Evolutionary conservation across 495 filamentous ascomycete species (phyloP).

Genomic region (Neurospora sp.): DNA sequence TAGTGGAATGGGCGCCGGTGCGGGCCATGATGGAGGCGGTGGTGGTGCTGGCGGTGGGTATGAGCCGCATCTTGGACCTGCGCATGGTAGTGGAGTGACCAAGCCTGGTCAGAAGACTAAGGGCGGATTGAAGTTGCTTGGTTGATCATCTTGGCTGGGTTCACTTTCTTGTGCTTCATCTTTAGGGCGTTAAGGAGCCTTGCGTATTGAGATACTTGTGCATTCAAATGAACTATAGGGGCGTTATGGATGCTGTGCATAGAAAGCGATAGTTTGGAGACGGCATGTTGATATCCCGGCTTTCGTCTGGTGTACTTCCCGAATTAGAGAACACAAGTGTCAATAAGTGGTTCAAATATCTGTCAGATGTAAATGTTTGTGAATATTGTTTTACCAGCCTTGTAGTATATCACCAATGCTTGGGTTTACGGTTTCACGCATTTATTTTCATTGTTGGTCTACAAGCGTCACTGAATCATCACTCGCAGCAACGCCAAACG

Average conservation of each 20-base stretch:
- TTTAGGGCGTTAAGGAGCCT: background rate
- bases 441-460: background rate
- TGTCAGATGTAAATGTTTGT: background rate
- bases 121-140: conserved; percentile 66
- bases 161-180: background rate
- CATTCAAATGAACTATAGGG: background rate
- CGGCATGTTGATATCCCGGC: background rate
- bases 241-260: background rate
- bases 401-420: background rate
- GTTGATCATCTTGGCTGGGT: conserved; percentile 34
- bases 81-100: conserved; percentile 54
- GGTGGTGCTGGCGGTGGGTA: conserved; percentile 19
- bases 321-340: background rate
- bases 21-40: conserved; percentile 17
- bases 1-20: conserved; percentile 17
- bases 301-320: background rate
- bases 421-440: background rate
- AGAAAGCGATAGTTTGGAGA: background rate
- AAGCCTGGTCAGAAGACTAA: conserved; percentile 76
- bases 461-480: background rate
- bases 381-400: background rate
- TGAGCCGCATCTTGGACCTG: conserved; percentile 36
- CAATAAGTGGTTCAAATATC: background rate
- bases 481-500: background rate
- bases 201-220: background rate